Evolutionary conservation across 805 yeast species (phyloP).

Genomic region (Candida corydali): DNA sequence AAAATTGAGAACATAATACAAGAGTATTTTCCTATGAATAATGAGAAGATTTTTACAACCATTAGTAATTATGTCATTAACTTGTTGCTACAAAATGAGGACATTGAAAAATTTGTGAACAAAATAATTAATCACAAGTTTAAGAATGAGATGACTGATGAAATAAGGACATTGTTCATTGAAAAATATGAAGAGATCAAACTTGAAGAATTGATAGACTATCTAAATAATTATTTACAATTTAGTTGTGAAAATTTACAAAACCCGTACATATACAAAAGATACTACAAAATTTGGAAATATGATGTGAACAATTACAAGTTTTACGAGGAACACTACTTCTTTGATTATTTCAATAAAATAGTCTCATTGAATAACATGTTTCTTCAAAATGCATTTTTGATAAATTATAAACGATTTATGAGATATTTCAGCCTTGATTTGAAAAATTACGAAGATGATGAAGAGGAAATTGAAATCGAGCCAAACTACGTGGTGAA

Average conservation of each 20-base stretch:
- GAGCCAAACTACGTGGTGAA: background rate
- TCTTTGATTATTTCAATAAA: slow-evolving; percentile 8
- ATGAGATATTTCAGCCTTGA: slow-evolving; percentile 5
- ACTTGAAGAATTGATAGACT: slow-evolving; percentile 13
- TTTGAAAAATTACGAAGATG: slow-evolving; percentile 6
- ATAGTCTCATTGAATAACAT: background rate
- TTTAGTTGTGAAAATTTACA: slow-evolving; percentile 3
- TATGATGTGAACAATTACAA: slow-evolving; percentile 15
- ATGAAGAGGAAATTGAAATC: background rate
- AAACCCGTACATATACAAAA: slow-evolving; percentile 14
- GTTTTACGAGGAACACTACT: slow-evolving; percentile 14
- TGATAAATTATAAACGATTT: slow-evolving; percentile 21
- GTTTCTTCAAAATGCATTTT: slow-evolving; percentile 11
- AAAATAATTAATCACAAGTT: slow-evolving; percentile 3
- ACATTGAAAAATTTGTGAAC: slow-evolving; percentile 2
- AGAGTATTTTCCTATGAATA: slow-evolving; percentile 8
- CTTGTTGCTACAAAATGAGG: slow-evolving; percentile 14
- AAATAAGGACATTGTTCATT: slow-evolving; percentile 12
- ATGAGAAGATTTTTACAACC: slow-evolving; percentile 8
- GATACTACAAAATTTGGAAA: slow-evolving; percentile 17
- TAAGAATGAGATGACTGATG: slow-evolving; percentile 8
- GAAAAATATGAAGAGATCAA: slow-evolving; percentile 16
- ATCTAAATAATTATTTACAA: slow-evolving; percentile 8
- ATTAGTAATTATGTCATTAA: slow-evolving; percentile 16
- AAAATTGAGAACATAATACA: slow-evolving; percentile 9